Conservation (phyloP, 2,329 filamentous ascomycete genomes). For the Raffaelea ambrosiae region DNA sequence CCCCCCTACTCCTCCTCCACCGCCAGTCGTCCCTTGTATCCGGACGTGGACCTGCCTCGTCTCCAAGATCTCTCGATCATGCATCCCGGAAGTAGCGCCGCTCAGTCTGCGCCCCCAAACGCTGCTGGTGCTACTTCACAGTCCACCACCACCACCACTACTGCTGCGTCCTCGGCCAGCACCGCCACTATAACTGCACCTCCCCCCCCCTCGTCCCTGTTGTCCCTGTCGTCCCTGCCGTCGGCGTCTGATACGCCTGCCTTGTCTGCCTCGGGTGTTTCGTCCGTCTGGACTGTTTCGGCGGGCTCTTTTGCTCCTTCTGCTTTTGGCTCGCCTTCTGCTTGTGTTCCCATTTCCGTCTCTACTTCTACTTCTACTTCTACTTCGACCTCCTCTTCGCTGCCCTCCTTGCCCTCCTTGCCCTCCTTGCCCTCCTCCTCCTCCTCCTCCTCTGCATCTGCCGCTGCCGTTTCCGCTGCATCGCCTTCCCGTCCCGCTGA, state of each 20-base stretch:
- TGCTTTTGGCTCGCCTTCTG: too few species aligned
- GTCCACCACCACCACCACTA: too few species aligned
- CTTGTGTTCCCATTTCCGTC: not conserved
- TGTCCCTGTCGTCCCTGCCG: too few species aligned
- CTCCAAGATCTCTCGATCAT: constrained; percentile 23
- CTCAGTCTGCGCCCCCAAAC: not conserved
- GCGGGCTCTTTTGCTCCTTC: too few species aligned
- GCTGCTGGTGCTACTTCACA: too few species aligned
- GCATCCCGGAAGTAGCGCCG: not conserved
- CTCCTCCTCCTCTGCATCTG: constrained; percentile 11
- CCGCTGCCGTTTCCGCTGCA: not conserved
- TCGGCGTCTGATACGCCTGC: too few species aligned
- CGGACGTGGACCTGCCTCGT: constrained; percentile 22
- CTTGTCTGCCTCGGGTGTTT: too few species aligned
- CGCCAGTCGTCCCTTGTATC: too few species aligned
- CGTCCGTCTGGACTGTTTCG: too few species aligned
- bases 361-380: not conserved
- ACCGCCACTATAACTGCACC: constrained; percentile 10
- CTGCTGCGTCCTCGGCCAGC: constrained; percentile 3
- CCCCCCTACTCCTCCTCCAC: too few species aligned
- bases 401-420: constrained; percentile 11
- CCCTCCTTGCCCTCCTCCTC: not conserved
- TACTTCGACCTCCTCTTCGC: not conserved
- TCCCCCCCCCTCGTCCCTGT: not conserved
- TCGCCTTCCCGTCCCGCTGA: constrained; percentile 2